phyloP scores from a whole-genome alignment of 306 rosid species.

The Cicer cuneatum region DNA sequence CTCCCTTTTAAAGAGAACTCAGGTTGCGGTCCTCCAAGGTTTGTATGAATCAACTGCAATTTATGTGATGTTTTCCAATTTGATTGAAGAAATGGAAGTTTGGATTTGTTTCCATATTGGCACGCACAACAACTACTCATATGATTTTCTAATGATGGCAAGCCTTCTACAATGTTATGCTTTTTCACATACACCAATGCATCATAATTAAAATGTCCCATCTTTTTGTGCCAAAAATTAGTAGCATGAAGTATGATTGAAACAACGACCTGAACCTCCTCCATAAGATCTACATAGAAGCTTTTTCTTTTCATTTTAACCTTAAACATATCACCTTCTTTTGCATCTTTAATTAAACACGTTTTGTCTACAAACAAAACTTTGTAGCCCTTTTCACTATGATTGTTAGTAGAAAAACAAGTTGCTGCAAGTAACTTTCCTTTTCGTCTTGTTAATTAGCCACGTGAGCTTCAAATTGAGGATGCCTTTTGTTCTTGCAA shows the following conservation, averaged over 20 bases:
- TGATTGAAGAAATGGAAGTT: background rate
- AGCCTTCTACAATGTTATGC: background rate
- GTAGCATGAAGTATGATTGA: background rate
- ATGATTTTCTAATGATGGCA: background rate
- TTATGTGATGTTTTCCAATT: background rate
- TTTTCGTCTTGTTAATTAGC: background rate
- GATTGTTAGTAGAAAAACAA: background rate
- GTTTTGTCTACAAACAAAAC: background rate
- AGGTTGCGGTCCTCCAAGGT: background rate
- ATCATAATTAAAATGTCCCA: background rate
- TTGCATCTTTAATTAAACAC: background rate
- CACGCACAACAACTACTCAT: background rate
- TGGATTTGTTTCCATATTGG: background rate
- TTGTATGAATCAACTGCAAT: background rate
- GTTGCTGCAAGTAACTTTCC: background rate
- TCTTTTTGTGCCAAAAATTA: background rate
- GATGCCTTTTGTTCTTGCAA: conserved; percentile 5
- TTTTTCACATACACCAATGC: background rate
- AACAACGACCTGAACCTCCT: background rate
- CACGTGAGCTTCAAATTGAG: background rate
- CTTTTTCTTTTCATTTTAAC: background rate
- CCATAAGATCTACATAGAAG: too few species aligned
- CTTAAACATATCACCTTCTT: background rate
- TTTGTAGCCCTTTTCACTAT: conserved; percentile 11
- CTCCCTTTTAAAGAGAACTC: background rate